Evolutionary conservation across 2,329 filamentous ascomycete genomes (phyloP).

Genomic region (Dichotomopilus funicola): DNA sequence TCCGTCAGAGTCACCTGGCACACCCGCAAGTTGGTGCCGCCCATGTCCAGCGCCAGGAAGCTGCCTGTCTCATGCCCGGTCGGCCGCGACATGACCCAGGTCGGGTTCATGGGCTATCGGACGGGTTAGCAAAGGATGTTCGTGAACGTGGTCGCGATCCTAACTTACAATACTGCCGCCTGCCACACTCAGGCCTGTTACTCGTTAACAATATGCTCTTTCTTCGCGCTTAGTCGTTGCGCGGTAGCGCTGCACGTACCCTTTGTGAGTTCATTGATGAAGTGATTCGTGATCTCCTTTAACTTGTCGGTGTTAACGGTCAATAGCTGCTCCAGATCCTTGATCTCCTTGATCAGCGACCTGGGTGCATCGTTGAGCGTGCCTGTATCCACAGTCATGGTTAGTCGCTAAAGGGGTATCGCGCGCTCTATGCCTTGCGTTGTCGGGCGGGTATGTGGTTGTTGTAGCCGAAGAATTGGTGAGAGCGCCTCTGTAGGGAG

Average conservation of each 20-base stretch:
- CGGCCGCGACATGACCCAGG: slow-evolving; percentile 89
- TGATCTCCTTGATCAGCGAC: slow-evolving; percentile 73
- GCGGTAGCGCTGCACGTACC: slow-evolving; percentile 41
- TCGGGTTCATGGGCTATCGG: slow-evolving; percentile 86
- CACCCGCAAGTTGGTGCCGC: slow-evolving; percentile 90
- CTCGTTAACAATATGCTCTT: slow-evolving; percentile 7
- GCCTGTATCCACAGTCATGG: slow-evolving; percentile 43
- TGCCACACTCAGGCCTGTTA: slow-evolving; percentile 68
- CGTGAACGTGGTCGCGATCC: not conserved
- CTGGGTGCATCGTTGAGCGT: slow-evolving; percentile 89
- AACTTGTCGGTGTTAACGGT: slow-evolving; percentile 71
- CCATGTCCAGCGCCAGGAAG: slow-evolving; percentile 88
- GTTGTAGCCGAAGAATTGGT: slow-evolving; percentile 14
- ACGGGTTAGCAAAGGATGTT: slow-evolving; percentile 11
- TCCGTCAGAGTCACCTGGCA: slow-evolving; percentile 88
- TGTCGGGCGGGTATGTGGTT: slow-evolving; percentile 15
- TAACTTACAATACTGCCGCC: slow-evolving; percentile 82
- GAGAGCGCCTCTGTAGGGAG: slow-evolving; percentile 3
- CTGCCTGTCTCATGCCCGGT: slow-evolving; percentile 82
- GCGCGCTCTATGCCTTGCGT: slow-evolving; percentile 19
- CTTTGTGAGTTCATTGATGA: slow-evolving; percentile 80
- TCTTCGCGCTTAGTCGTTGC: not conserved
- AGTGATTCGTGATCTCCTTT: slow-evolving; percentile 86
- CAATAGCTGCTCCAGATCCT: slow-evolving; percentile 76
- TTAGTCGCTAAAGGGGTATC: slow-evolving; percentile 15